These are phyloP conservation scores for Byssothecium circinans DNA, from an alignment of 2,329 filamentous ascomycete genomes.

Conservation along the genomic window DNA sequence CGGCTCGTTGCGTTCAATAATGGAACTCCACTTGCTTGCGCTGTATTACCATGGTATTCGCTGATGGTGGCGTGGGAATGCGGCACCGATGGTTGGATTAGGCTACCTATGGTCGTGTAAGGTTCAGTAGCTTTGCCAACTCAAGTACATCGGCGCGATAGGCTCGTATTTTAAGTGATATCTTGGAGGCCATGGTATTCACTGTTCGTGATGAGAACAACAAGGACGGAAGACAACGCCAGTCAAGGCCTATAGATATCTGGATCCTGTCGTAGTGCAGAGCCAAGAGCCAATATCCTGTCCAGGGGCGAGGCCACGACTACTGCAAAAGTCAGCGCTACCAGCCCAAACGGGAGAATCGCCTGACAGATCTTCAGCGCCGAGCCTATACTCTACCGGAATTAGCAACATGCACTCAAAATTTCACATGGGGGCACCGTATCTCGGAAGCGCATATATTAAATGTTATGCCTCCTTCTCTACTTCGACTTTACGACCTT, in stretches of 20 bases:
- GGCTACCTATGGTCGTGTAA: no score
- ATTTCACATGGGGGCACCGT: neutral
- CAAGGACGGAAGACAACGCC: no score
- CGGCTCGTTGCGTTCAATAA: no score
- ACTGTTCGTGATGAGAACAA: no score
- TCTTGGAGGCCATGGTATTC: neutral
- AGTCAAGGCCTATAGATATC: no score
- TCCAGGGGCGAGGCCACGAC: neutral
- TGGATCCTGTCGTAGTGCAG: neutral
- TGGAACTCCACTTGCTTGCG: no score
- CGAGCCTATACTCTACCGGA: constrained; percentile 4
- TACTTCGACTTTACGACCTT: constrained; percentile 6
- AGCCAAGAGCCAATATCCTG: neutral
- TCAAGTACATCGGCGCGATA: neutral
- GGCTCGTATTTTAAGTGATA: neutral
- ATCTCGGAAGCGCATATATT: constrained; percentile 4
- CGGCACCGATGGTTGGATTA: no score
- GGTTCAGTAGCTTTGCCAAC: neutral
- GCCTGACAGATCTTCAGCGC: constrained; percentile 8
- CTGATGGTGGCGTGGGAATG: no score
- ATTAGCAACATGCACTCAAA: constrained; percentile 5
- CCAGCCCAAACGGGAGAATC: constrained; percentile 4
- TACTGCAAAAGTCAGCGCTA: constrained; percentile 5
- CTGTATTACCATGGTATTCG: no score
- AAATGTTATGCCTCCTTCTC: neutral